These are phyloP conservation scores for Fraxinus dipetala DNA, from an alignment of 305 asterid genomes.

Conservation along the genomic window DNA sequence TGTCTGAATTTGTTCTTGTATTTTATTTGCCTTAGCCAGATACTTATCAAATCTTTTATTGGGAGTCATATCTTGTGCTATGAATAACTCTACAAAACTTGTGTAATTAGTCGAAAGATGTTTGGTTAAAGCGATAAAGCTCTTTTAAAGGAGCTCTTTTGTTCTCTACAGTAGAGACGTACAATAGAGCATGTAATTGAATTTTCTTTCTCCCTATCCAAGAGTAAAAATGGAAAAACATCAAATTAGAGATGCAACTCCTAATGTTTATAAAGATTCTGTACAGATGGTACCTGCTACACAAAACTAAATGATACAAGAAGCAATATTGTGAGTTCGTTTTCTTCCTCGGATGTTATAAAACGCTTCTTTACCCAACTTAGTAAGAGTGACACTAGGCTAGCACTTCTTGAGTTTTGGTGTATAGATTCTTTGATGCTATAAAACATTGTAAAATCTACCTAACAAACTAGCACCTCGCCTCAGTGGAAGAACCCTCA, in stretches of 20 bases:
- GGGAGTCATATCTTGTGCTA: background rate
- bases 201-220: background rate
- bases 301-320: too few species aligned
- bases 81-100: background rate
- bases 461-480: slow-evolving; percentile 16
- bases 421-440: background rate
- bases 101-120: background rate
- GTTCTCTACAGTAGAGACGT: too few species aligned
- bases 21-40: background rate
- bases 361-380: background rate
- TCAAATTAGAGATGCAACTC: background rate
- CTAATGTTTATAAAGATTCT: background rate
- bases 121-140: background rate
- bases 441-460: background rate
- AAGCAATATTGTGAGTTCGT: background rate
- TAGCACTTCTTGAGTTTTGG: background rate
- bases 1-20: background rate
- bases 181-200: background rate
- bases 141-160: too few species aligned
- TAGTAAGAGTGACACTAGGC: background rate
- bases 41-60: background rate
- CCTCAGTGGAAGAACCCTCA: slow-evolving; percentile 5
- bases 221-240: background rate
- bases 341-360: background rate
- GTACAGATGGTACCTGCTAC: too few species aligned